A percentile compares a stretch with the other conserved stretches of the same genome.
Evolutionary conservation across 2,329 filamentous ascomycete species (phyloP).

Genomic region (Hypoxylon sp.): DNA sequence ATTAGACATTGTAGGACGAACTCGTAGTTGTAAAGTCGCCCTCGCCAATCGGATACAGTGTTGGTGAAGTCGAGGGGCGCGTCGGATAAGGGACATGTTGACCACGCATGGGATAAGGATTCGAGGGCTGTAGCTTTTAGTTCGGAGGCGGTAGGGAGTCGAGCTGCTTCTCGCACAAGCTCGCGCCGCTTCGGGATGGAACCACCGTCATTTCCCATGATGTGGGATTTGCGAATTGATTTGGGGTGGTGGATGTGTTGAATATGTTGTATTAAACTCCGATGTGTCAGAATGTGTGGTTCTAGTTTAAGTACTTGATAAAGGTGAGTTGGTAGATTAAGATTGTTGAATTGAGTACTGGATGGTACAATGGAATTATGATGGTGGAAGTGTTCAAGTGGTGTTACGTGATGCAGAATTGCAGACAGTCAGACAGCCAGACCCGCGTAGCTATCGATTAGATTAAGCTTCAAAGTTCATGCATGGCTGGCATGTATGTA

Average conservation of each 20-base stretch:
- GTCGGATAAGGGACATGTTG: slow-evolving; percentile 85
- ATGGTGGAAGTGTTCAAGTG: too few relatives aligned
- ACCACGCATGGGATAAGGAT: slow-evolving; percentile 86
- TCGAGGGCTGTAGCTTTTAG: slow-evolving; percentile 89
- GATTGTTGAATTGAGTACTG: too few relatives aligned
- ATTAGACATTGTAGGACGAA: slow-evolving; percentile 73
- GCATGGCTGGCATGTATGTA: too few relatives aligned
- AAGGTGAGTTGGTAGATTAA: too few relatives aligned
- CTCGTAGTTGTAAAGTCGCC: slow-evolving; percentile 94
- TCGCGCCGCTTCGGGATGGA: slow-evolving; percentile 95
- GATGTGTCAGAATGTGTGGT: too few relatives aligned
- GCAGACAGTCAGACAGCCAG: too few relatives aligned
- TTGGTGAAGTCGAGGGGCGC: slow-evolving; percentile 73
- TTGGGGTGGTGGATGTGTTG: background rate
- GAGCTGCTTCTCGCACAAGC: slow-evolving; percentile 92
- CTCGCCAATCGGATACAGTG: slow-evolving; percentile 84
- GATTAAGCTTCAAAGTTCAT: slow-evolving; percentile 38
- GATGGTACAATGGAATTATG: too few relatives aligned
- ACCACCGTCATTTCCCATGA: slow-evolving; percentile 97
- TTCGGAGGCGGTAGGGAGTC: slow-evolving; percentile 81
- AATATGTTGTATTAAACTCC: too few relatives aligned
- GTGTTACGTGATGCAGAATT: too few relatives aligned
- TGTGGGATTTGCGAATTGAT: slow-evolving; percentile 14
- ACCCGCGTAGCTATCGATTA: slow-evolving; percentile 36
- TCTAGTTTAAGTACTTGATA: too few relatives aligned